Conservation (phyloP, 176 grass and related monocot genomes). For the Juncus inflexus region DNA sequence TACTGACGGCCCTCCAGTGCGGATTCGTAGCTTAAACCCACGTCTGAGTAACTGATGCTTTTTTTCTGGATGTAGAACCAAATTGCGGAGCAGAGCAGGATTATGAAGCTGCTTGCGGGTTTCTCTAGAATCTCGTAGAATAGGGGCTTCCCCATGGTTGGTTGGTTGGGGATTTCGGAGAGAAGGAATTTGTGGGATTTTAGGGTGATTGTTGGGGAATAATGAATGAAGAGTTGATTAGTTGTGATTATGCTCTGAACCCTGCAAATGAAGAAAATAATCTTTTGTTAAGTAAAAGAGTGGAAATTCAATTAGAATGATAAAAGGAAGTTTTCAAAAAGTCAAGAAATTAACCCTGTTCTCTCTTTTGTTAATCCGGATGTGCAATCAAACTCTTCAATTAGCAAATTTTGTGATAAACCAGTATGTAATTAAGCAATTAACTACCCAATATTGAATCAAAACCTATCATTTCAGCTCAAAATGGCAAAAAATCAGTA, state of each 20-base stretch:
- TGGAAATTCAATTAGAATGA: background rate
- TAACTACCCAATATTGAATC: no score
- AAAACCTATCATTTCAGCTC: no score
- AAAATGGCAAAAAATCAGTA: no score
- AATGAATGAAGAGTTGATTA: background rate
- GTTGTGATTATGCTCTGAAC: conserved; percentile 6
- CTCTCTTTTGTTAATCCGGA: no score
- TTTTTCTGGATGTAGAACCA: conserved; percentile 96
- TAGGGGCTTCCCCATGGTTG: conserved; percentile 71
- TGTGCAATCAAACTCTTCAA: no score
- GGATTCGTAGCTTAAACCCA: conserved; percentile 87
- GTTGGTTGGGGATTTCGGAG: background rate
- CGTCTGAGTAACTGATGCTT: conserved; percentile 67
- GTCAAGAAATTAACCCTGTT: background rate
- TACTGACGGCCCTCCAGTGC: conserved; percentile 65
- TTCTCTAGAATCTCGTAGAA: conserved; percentile 89
- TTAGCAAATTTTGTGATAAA: background rate
- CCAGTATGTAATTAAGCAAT: no score
- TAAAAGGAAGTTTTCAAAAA: no score
- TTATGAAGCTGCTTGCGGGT: conserved; percentile 74
- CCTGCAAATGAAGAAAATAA: conserved; percentile 6
- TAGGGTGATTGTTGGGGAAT: background rate
- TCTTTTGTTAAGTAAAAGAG: background rate
- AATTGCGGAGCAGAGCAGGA: conserved; percentile 72
- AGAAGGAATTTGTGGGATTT: background rate